These are phyloP conservation scores for Ceratocystiopsis brevicomis DNA, from an alignment of 2,329 filamentous ascomycete species.

Conservation along the genomic window DNA sequence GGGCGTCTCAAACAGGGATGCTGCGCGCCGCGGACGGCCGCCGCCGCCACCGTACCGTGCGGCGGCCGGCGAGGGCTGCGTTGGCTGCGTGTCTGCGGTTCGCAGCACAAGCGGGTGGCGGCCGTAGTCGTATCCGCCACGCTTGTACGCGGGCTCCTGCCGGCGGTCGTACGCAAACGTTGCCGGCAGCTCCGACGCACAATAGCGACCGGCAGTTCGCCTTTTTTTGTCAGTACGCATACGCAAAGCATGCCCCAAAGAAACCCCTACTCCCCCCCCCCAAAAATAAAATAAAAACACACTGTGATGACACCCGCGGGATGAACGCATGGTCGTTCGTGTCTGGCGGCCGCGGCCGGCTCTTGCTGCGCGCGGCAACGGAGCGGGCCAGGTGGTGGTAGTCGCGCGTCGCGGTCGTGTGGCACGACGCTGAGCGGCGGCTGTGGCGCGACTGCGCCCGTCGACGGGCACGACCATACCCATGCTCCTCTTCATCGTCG, in stretches of 20 bases:
- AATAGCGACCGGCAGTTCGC: slow-evolving; percentile 2
- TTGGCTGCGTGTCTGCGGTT: slow-evolving; percentile 17
- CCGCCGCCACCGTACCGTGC: slow-evolving; percentile 19
- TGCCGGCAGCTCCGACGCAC: slow-evolving; percentile 6
- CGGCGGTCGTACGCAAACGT: not conserved
- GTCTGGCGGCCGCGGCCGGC: slow-evolving; percentile 2
- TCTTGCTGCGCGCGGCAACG: slow-evolving; percentile 6
- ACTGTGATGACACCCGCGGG: slow-evolving; percentile 7
- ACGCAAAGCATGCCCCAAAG: not conserved
- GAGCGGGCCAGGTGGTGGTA: not conserved
- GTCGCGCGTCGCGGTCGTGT: slow-evolving; percentile 9
- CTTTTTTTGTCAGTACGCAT: slow-evolving; percentile 7
- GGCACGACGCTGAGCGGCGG: slow-evolving; percentile 11
- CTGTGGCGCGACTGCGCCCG: slow-evolving; percentile 6
- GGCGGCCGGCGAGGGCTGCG: slow-evolving; percentile 15
- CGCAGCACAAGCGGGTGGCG: slow-evolving; percentile 1
- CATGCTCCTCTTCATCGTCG: not conserved
- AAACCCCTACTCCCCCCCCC: too few relatives aligned
- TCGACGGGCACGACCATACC: not conserved
- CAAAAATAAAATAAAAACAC: too few relatives aligned
- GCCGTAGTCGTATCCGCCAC: too few relatives aligned
- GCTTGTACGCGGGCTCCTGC: too few relatives aligned
- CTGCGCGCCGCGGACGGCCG: slow-evolving; percentile 15
- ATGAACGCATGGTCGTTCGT: slow-evolving; percentile 3
- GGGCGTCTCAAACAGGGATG: slow-evolving; percentile 18